Base-by-base conservation (phyloP, 2,329 filamentous ascomycete genomes). In the Juglanconis oblonga region DNA sequence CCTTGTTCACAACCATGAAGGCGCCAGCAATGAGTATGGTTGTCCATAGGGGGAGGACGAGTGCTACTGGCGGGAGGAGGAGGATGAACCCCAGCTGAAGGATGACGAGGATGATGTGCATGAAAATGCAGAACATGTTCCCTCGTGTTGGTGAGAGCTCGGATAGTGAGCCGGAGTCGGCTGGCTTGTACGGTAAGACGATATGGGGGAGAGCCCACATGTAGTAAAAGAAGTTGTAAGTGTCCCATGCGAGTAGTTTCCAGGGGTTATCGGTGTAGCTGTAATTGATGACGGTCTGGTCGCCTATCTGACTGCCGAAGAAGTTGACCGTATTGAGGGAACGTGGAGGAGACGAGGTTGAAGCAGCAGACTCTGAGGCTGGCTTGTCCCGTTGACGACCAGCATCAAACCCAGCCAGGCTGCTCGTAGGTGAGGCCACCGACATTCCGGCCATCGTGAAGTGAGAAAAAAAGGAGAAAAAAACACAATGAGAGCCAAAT, bases 71-170 rank as follows among this genome's bases (percentile, higher is more conserved):
- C 5, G 51, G 54, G 2, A 92, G 67, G 0, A 79, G 78, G 0
- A 88, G 13, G 8, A 92, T 68, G 68, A 91, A 89, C 0, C 67
- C 66, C 0, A 84, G 64, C 72, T 92, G 88, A n/a, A 84, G 68
- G 10, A 87, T 56, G 35, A 81, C 69, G 3, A 92, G 77, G 45
- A 89, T 56, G 3, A 77, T 36, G 66, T 92, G 89, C 5, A 89
- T 68, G 14, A 72, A 67, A 29, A 91, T 70, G 59, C 80, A 82
- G 65, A 78, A 80, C 1, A 86, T 38, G 64, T 92, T 92, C 48
- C 73, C 70, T 13, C 67, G 61, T 0, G 82, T 87, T 1, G 80
- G 79, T 61, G 86, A 82, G 17, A 92, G 75, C 74, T 93, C 90
- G 66, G 87, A 86, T 51, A 89, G 74, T 53, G 78, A 66, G 13